Percentiles rank a stretch among this genome's conserved stretches.
phyloP scores from a whole-genome alignment of 148 eudicot genomes.

The Bassia scoparia region DNA sequence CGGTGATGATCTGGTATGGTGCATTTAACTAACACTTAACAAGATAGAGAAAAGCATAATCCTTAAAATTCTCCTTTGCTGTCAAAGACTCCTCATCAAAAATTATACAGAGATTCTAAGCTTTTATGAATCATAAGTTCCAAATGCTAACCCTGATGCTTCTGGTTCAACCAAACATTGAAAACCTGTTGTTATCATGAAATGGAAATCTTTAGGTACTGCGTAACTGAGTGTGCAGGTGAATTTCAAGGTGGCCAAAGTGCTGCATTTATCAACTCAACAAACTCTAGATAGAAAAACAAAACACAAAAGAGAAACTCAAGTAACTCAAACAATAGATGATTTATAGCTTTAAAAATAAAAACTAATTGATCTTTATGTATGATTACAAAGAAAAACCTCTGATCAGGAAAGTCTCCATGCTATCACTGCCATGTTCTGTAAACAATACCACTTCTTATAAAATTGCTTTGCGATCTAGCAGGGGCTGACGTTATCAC shows the following conservation, averaged over 20 bases:
- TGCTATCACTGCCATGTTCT: conserved; percentile 83
- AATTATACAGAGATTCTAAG: background rate
- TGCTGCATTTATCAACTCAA: conserved; percentile 65
- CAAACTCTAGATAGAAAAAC: conserved; percentile 48
- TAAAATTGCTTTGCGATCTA: conserved; percentile 53
- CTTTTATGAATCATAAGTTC: background rate
- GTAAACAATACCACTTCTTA: conserved; percentile 66
- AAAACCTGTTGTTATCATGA: conserved; percentile 54
- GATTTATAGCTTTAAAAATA: background rate
- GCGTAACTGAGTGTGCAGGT: conserved; percentile 44
- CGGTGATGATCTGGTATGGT: background rate
- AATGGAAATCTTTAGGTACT: conserved; percentile 45
- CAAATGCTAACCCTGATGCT: conserved; percentile 68
- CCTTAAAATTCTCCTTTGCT: background rate
- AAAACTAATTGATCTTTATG: background rate
- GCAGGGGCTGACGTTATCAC: conserved; percentile 62
- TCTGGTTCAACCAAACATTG: conserved; percentile 78
- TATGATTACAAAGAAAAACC: conserved; percentile 35
- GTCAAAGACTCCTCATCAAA: background rate
- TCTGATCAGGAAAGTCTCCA: conserved; percentile 80
- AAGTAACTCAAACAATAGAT: too few relatives aligned
- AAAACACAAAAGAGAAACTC: background rate
- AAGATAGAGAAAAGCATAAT: background rate
- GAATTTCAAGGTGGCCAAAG: conserved; percentile 54
- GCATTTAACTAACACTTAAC: too few relatives aligned